A percentile compares a stretch with the other conserved stretches of the same genome.
Evolutionary conservation across 2,329 filamentous ascomycete species (phyloP).

Genomic region (Alternaria angustiovoidea): DNA sequence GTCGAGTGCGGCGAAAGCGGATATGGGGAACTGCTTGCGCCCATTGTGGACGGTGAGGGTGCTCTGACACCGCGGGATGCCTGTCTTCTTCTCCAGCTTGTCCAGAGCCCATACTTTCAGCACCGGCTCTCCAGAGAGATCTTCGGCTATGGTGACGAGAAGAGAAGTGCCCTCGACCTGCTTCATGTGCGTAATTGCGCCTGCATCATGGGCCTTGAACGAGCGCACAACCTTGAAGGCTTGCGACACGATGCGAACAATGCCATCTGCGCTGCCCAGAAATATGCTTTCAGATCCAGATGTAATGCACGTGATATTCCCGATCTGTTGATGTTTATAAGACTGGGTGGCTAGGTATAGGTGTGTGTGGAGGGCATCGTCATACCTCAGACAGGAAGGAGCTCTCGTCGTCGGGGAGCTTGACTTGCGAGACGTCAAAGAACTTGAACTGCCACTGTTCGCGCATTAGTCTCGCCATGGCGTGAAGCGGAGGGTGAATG

Average conservation of each 20-base stretch:
- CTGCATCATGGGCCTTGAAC: constrained; percentile 85
- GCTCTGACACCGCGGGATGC: constrained; percentile 85
- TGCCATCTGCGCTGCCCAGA: constrained; percentile 83
- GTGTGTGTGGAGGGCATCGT: constrained; percentile 12
- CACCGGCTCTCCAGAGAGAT: constrained; percentile 84
- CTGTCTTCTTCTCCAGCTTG: constrained; percentile 92
- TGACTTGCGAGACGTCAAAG: constrained; percentile 91
- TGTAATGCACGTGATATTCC: constrained; percentile 81
- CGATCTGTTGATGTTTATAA: constrained; percentile 53
- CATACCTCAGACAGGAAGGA: constrained; percentile 81
- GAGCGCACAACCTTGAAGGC: constrained; percentile 85
- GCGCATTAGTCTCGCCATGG: constrained; percentile 33
- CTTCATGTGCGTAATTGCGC: constrained; percentile 87
- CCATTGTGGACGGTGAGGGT: constrained; percentile 88
- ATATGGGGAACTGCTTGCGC: constrained; percentile 92
- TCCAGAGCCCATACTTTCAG: constrained; percentile 98
- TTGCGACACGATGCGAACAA: constrained; percentile 85
- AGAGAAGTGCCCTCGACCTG: constrained; percentile 88
- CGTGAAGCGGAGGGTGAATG: background rate
- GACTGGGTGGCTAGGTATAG: constrained; percentile 9
- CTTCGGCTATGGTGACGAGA: constrained; percentile 86
- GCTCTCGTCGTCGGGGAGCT: constrained; percentile 79
- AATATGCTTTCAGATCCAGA: constrained; percentile 91
- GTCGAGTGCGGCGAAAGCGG: constrained; percentile 84
- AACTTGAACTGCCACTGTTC: constrained; percentile 99